Conservation (phyloP, 768 basidiomycete species). For the Boletus patriciae region DNA sequence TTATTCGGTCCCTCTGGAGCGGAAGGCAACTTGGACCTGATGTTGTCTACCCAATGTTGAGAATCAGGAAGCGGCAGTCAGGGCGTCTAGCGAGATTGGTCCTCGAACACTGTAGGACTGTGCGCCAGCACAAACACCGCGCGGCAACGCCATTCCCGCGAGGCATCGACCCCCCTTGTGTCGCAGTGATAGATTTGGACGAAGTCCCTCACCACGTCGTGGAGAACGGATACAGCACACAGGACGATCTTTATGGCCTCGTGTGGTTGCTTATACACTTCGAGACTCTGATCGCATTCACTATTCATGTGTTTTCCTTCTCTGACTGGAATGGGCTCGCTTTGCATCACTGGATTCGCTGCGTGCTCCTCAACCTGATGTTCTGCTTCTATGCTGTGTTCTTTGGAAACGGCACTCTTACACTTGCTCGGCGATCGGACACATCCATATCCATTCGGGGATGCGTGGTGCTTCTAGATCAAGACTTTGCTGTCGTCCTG, state of each 20-base stretch:
- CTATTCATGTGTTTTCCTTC: neutral
- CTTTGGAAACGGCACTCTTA: slow-evolving; percentile 1
- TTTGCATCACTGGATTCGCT: neutral
- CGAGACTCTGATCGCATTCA: neutral
- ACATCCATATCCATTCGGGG: neutral
- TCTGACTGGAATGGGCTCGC: neutral
- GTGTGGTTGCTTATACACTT: neutral
- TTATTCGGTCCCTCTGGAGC: neutral
- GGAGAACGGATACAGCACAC: neutral
- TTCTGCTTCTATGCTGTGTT: neutral
- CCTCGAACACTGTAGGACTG: neutral
- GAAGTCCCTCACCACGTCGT: neutral
- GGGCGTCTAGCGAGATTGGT: slow-evolving; percentile 1
- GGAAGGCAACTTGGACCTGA: neutral
- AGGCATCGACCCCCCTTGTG: neutral
- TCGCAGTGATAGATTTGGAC: neutral
- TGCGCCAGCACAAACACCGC: neutral
- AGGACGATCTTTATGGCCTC: neutral
- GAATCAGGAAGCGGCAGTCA: slow-evolving; percentile 1
- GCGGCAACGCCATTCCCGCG: neutral
- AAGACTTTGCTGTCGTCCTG: neutral
- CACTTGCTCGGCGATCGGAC: neutral
- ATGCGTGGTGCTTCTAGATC: slow-evolving; percentile 1
- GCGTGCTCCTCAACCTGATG: neutral
- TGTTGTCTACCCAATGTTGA: slow-evolving; percentile 1